Base-by-base conservation (phyloP, 306 rosid genomes). In the Carpinus viminea region DNA sequence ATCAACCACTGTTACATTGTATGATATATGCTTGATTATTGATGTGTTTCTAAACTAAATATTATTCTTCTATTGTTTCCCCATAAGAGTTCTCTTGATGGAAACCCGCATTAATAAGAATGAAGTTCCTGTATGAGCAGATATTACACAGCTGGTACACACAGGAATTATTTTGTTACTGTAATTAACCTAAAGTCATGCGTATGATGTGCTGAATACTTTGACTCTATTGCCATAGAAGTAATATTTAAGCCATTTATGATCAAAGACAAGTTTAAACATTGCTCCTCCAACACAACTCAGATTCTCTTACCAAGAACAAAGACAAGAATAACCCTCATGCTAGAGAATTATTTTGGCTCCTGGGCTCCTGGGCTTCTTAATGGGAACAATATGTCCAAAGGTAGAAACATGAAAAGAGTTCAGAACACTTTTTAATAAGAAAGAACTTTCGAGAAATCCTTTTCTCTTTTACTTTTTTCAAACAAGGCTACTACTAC, bases 361-460 rank as follows among this genome's bases (percentile, higher is more conserved):
- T 28, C 20, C 20, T 5, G 21, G 70, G 46, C 70, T 28, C 20
- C 20, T 5, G 21, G 70, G 47, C 24, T 34, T 64, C 70, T 66
- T 41, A 66, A 38, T 66, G 72, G 17, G 72, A 41, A 38, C 28
- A 41, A 66, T 43, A 41, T 18, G 43, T 18, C 50, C 51, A 66
- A 66, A 66, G 28, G 18, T 41, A 43, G 15, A 66, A 11, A 18
- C 28, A n/a, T 9, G 50, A 34, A 68, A 68, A 24, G 45, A 20
- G 54, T 28, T 52, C 43, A 75, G 38, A 81, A 66, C 52, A 50
- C 65, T 12, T 74, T 26, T 28, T 72, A n/a, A 47, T 69, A 24
- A 79, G 15, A 57, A 52, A 79, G 51, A 16, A 73, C 73, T 43
- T 53, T 52, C 8, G 18, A 53, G 36, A n/a, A 20, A 7, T 62